Evolutionary conservation across 495 filamentous ascomycete species (phyloP).

Genomic region (Penicillium antarcticum): DNA sequence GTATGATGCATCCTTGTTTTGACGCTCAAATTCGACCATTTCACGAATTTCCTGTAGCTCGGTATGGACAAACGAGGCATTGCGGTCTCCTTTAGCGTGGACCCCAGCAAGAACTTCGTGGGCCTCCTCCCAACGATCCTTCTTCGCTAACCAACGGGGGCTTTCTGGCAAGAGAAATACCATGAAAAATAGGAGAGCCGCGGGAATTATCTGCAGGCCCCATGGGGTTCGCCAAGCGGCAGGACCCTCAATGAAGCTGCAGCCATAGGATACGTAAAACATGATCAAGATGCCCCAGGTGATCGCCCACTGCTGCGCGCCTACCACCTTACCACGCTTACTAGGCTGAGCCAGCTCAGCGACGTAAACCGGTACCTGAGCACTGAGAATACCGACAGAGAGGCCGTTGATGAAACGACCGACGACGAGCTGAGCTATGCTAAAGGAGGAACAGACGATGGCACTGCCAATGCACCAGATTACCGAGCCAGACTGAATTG

Average conservation of each 20-base stretch:
- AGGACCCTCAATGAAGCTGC: constrained; percentile 59
- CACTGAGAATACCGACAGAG: constrained; percentile 71
- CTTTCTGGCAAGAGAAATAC: constrained; percentile 66
- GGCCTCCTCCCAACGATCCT: constrained; percentile 69
- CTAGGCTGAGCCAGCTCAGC: constrained; percentile 66
- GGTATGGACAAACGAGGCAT: constrained; percentile 56
- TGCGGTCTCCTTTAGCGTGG: constrained; percentile 60
- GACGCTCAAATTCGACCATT: constrained; percentile 67
- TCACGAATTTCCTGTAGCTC: constrained; percentile 70
- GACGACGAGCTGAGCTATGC: constrained; percentile 67
- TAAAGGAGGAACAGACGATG: constrained; percentile 65
- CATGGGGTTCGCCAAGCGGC: constrained; percentile 70
- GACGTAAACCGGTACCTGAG: constrained; percentile 75
- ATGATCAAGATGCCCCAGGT: constrained; percentile 78
- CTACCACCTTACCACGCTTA: constrained; percentile 68
- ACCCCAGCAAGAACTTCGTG: constrained; percentile 58
- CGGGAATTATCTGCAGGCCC: constrained; percentile 71
- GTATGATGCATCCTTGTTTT: constrained; percentile 60
- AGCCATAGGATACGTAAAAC: constrained; percentile 48
- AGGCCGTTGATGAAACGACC: constrained; percentile 75
- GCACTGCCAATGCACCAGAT: constrained; percentile 67
- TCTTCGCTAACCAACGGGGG: constrained; percentile 69
- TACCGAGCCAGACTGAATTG: constrained; percentile 58
- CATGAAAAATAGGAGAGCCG: constrained; percentile 56
- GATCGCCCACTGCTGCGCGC: constrained; percentile 72